phyloP scores from a whole-genome alignment of 2,329 filamentous ascomycete genomes.

The Fusarium dlaminii region DNA sequence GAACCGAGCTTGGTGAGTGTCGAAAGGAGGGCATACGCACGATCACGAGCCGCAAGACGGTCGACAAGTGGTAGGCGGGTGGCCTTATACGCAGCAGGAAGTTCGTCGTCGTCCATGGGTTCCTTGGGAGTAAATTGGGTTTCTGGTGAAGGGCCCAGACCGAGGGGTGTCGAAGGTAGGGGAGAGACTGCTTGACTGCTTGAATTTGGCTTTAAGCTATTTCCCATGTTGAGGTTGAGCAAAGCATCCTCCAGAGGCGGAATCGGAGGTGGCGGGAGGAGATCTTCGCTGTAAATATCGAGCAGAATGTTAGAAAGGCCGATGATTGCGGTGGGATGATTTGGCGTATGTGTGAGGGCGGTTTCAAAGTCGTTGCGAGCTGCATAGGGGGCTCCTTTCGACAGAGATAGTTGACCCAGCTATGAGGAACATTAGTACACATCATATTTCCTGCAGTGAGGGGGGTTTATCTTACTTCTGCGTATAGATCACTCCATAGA shows the following conservation, averaged over 20 bases:
- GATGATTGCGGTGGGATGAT: slow-evolving; percentile 83
- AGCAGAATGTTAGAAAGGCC: slow-evolving; percentile 86
- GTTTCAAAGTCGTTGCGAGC: slow-evolving; percentile 84
- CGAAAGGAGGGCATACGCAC: slow-evolving; percentile 85
- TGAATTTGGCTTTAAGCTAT: not conserved
- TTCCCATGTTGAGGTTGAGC: not conserved
- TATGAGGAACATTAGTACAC: slow-evolving; percentile 49
- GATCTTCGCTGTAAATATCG: slow-evolving; percentile 79
- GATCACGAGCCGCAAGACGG: slow-evolving; percentile 87
- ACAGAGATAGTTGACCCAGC: slow-evolving; percentile 73
- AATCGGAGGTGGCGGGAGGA: slow-evolving; percentile 67
- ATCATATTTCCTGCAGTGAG: not conserved
- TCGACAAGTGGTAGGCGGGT: slow-evolving; percentile 77
- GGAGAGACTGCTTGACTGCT: slow-evolving; percentile 14
- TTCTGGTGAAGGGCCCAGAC: slow-evolving; percentile 51
- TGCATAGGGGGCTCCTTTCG: slow-evolving; percentile 69
- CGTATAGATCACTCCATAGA: slow-evolving; percentile 83
- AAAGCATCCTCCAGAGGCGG: slow-evolving; percentile 51
- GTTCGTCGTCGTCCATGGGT: slow-evolving; percentile 50
- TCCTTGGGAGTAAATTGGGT: slow-evolving; percentile 11
- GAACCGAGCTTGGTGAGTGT: slow-evolving; percentile 84
- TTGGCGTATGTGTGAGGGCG: slow-evolving; percentile 79
- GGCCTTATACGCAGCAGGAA: slow-evolving; percentile 64
- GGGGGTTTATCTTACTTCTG: slow-evolving; percentile 69
- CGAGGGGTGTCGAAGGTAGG: slow-evolving; percentile 58